Evolutionary conservation across 805 yeast species (phyloP), one percentile per base, ranked within the genome.

Genomic region (Candida tallmaniae): DNA sequence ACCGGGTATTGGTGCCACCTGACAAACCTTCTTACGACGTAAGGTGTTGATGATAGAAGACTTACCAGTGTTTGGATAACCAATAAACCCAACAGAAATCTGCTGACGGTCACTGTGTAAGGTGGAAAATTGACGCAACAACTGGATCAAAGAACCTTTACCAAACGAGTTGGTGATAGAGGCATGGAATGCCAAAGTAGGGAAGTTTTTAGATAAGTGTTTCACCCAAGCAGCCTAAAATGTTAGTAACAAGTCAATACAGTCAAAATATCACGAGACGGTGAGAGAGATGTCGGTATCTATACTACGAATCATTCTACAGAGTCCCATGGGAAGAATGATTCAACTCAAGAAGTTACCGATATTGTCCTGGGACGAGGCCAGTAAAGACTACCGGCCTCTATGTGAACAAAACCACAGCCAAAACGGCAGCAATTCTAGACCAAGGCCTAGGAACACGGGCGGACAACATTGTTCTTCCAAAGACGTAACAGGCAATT

Each of bases 41-140:
- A 90, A 68, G 2, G 97, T 89, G 65, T 90, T 90, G 53, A 90
- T 90, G 46, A 90, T 87, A 27, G 96, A 85, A 1, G 97, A 90
- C 58, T 90, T 90, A 47, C 98, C 98, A n/a, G 96, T 83, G 56
- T 90, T 90, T 46, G 98, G 98, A 58, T 93, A 90, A 11, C 98
- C 98, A 54, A 90, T 89, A 51, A 90, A 85, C 3, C 98, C 98
- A 39, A 90, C 96, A 14, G 97, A 88, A 35, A 90, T 88, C 61
- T 90, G 98, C 57, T 88, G 83, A 63, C 97, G 80, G 57, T 90
- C 98, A 36, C 83, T 72, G 57, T 90, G 97, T 45, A 90, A 68
- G 23, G 86, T 74, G 4, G 96, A 83, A 52, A 89, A 93, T 65
- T 90, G 98, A 60, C 98, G 80, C 48, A 90, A 67, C 40, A 90